Base-by-base conservation (phyloP, 2,329 filamentous ascomycete species). In the Aspergillus floridensis region DNA sequence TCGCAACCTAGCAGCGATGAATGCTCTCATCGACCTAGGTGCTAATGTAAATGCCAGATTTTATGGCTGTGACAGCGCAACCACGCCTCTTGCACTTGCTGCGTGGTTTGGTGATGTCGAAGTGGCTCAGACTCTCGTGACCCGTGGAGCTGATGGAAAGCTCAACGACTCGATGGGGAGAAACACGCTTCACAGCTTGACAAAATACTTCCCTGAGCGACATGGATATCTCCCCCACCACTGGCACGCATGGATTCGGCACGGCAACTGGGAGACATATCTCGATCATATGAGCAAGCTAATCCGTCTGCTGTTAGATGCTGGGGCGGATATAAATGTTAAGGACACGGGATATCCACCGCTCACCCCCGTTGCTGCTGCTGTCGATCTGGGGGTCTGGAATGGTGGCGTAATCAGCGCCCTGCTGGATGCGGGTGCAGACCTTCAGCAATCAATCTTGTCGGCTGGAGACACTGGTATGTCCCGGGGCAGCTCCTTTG, bases 221-320 rank as follows among this genome's bases (percentile, higher is more conserved):
- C 67, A 70, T 65, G 68, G 69, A 6, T 64, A 64, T 26, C 35
- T 70, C 14, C 58, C 61, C 7, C 63, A 67, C 60, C 56, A 65
- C n/a, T 71, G 69, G 69, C 64, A 71, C 51, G 70, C 68, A 58
- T 71, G 69, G 69, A 64, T 70, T n/a, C 68, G 68, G 6, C 69
- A 71, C 48, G 68, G 69, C 1, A 51, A 49, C 26, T 71, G 67
- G 67, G 58, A 68, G 5, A 51, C 61, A 4, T 68, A 71, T 62
- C 49, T 67, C 35, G 14, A 49, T 2, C 22, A 64, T 10, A 65
- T 64, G 46, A 65, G 49, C 7, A 46, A 59, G 10, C 29, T 69
- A 21, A 63, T 59, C 16, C 60, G 50, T 12, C 29, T 62, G 7
- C 49, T 68, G 31, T 47, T 60, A 24, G 56, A 62, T 2, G 61